Evolutionary conservation across 495 filamentous ascomycete genomes (phyloP), one percentile per base, ranked within the genome.

Genomic region (Polyplosphaeria fusca): DNA sequence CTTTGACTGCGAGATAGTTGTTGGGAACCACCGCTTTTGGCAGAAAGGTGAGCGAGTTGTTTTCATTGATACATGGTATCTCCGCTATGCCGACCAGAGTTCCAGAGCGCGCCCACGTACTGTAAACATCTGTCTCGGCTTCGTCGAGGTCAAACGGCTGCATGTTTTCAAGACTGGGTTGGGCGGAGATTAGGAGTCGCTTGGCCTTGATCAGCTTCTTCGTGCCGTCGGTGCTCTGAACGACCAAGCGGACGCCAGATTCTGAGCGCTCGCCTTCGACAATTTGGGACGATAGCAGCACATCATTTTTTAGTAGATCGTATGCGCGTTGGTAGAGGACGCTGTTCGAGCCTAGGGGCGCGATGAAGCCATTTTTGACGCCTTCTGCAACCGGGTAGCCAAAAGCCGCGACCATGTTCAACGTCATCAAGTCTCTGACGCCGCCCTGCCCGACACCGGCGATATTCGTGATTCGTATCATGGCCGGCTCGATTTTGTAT

Each of bases 191-290:
- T 12, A 60, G 23, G 1, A 60, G 28, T 3, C 37, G n/a, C 35
- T 60, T 55, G 3, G 57, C 57, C 23, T 60, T 60, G 57, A 60
- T 55, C 2, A 60, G 43, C 16, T 32, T 24, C 23, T 47, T 14
- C 4, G 16, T 24, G 4, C 20, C 37, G 12, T 47, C 25, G 5
- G 13, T 16, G 18, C 23, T 47, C 28, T 60, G 26, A 1, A 60
- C 50, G 1, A 60, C 57, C 12, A 60, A 41, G 2, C 24, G 11
- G 2, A 60, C 32, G 5, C 50, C 57, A 22, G 23, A 23, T 3
- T 18, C 16, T 3, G 4, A 20, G 30, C 57, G 56, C 25, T 47
- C 49, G 14, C 35, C 43, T 13, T 35, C n/a, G 3, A 1, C 41
- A 13, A 55, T 43, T 5, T 24, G 28, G 28, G 47, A 44, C n/a